These are phyloP conservation scores for Hymenoscyphus albidus DNA, from an alignment of 2,329 filamentous ascomycete genomes.

Conservation along the genomic window DNA sequence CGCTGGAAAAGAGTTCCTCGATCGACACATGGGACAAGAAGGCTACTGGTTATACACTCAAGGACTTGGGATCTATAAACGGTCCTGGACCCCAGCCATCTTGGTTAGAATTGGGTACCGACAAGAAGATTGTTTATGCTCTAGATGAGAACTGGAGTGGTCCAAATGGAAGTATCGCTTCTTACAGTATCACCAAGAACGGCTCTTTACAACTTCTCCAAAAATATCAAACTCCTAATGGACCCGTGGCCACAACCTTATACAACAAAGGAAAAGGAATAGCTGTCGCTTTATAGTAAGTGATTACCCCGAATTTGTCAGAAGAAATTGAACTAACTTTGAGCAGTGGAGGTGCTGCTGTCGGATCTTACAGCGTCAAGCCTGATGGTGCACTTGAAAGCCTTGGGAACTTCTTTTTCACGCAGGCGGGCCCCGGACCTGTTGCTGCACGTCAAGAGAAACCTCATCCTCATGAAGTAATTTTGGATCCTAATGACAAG, in stretches of 20 bases:
- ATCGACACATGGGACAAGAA: slow-evolving; percentile 20
- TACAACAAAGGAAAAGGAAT: slow-evolving; percentile 42
- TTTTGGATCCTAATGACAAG: slow-evolving; percentile 49
- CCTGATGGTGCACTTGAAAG: slow-evolving; percentile 19
- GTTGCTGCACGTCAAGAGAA: slow-evolving; percentile 40
- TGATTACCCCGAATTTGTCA: slow-evolving; percentile 46
- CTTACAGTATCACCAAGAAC: slow-evolving; percentile 23
- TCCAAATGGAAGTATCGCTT: slow-evolving; percentile 22
- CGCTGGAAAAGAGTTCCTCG: slow-evolving; percentile 28
- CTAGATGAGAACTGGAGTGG: slow-evolving; percentile 26
- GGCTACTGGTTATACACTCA: slow-evolving; percentile 25
- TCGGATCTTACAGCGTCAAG: slow-evolving; percentile 39
- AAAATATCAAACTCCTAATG: slow-evolving; percentile 39
- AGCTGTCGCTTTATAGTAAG: slow-evolving; percentile 34
- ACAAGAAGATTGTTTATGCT: slow-evolving; percentile 29
- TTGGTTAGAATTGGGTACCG: slow-evolving; percentile 28
- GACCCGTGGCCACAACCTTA: slow-evolving; percentile 37
- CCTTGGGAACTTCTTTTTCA: slow-evolving; percentile 42
- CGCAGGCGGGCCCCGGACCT: slow-evolving; percentile 36
- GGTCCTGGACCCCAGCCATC: slow-evolving; percentile 25
- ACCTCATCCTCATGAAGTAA: slow-evolving; percentile 49
- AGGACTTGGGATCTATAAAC: slow-evolving; percentile 21
- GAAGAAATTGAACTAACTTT: slow-evolving; percentile 19
- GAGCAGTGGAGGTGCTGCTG: slow-evolving; percentile 23
- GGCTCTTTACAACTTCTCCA: slow-evolving; percentile 39